Base-by-base conservation (phyloP, 768 basidiomycete species). In the Leccinum uliginosum region DNA sequence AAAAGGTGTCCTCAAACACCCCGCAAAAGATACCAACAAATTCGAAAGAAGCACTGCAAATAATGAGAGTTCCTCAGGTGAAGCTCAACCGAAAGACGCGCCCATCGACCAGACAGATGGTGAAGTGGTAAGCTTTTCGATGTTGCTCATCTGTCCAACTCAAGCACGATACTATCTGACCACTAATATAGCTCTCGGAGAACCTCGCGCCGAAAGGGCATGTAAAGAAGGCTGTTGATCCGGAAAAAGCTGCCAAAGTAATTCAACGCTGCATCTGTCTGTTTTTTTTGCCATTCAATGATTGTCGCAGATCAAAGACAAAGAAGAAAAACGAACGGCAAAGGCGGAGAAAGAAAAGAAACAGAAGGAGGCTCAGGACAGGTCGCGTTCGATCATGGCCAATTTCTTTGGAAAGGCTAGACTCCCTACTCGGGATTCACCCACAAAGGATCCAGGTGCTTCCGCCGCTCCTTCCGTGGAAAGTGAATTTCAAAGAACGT, bases 371-470 rank as follows among this genome's bases (percentile, higher is more conserved):
- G 82, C 83, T 3, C 82, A 86, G 51, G 80, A 82, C 53, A 91
- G 83, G 70, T 89, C 91, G 4, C 81, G 84, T 29, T 85, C 84
- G 8, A 72, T 91, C 12, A 84, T 96, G 84, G 80, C 82, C 1
- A 87, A 74, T 66, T 94, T 93, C 75, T 91, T 94, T 69, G 76
- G 80, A 29, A 91, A 89, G 66, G 69, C 81, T 9, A 83, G 82
- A 62, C 54, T 69, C n/a, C 49, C 65, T 57, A 38, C 54, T 60
- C 53, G 58, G 56, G 47, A 64, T 64, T 64, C 59, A 53, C 43
- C 64, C 59, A 40, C 60, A 21, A 69, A 70, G 46, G 63, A 65
- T 14, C 63, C 67, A 1, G 63, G 65, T 34, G 66, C 72, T 9
- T 54, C 68, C 45, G 68, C 59, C 17, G 56, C 57, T 14, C 56